phyloP scores from a whole-genome alignment of 257 asterid genomes.

The Pogostemon cablin region DNA sequence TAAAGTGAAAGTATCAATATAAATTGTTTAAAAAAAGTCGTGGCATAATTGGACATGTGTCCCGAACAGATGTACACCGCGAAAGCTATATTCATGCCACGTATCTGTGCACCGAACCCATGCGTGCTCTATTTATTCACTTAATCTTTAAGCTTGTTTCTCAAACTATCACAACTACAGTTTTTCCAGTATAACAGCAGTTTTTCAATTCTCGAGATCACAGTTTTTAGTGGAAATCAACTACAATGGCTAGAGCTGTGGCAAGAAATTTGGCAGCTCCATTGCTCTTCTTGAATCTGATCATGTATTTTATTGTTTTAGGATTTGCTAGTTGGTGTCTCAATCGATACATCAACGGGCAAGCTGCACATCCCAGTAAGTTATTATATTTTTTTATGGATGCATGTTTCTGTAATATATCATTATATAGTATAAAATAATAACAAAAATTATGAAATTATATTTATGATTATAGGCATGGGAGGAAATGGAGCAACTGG shows the following conservation, averaged over 20 bases:
- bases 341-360: constrained; percentile 73
- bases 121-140: constrained; percentile 5
- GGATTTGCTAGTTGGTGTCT: constrained; percentile 95
- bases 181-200: not conserved
- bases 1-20: not conserved
- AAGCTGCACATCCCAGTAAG: constrained; percentile 80
- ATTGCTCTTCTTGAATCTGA: constrained; percentile 67
- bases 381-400: not conserved
- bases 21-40: constrained; percentile 8
- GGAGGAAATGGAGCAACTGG: constrained; percentile 91
- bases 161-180: not conserved
- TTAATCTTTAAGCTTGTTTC: not conserved
- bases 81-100: constrained; percentile 37
- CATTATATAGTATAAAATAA: not conserved
- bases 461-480: constrained; percentile 49
- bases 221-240: not conserved
- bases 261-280: constrained; percentile 83
- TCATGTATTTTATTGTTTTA: constrained; percentile 68
- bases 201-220: too few species aligned
- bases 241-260: constrained; percentile 67
- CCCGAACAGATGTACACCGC: constrained; percentile 40
- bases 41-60: constrained; percentile 37
- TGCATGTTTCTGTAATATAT: too few species aligned
- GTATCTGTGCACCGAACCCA: constrained; percentile 26
- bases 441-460: too few species aligned